Conservation (phyloP, 2,329 filamentous ascomycete species). For the Pseudophaeomoniella oleicola region DNA sequence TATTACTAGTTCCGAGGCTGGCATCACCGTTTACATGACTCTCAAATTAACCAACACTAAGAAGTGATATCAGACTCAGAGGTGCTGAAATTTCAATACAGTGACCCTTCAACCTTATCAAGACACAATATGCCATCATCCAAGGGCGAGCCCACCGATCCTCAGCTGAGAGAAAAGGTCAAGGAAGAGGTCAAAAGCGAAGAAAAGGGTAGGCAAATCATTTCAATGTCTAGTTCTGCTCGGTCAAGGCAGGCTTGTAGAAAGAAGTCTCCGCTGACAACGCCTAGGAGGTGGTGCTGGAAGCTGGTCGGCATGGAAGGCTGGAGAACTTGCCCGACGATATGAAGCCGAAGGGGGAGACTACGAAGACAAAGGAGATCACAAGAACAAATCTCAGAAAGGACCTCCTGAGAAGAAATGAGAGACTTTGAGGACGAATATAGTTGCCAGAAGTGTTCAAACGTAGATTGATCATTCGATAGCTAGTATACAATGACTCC, state of each 20-base stretch:
- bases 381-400: slow-evolving; percentile 11
- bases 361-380: slow-evolving; percentile 9
- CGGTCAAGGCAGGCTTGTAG: no score
- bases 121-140: slow-evolving; percentile 8
- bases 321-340: slow-evolving; percentile 9
- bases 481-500: neutral
- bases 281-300: slow-evolving; percentile 8
- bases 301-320: slow-evolving; percentile 12
- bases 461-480: neutral
- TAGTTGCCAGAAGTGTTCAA: no score
- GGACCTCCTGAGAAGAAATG: slow-evolving; percentile 11
- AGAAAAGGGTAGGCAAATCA: slow-evolving; percentile 7
- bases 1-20: no score
- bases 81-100: no score
- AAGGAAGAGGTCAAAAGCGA: slow-evolving; percentile 11
- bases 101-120: no score
- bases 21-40: no score
- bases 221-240: neutral
- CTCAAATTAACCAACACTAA: no score
- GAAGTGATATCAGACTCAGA: no score
- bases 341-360: slow-evolving; percentile 10
- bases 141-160: slow-evolving; percentile 9
- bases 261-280: neutral
- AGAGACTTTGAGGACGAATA: no score
- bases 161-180: slow-evolving; percentile 11